Evolutionary conservation across 2,329 filamentous ascomycete genomes (phyloP), one percentile per base, ranked within the genome.

Genomic region (Fusarium citri): DNA sequence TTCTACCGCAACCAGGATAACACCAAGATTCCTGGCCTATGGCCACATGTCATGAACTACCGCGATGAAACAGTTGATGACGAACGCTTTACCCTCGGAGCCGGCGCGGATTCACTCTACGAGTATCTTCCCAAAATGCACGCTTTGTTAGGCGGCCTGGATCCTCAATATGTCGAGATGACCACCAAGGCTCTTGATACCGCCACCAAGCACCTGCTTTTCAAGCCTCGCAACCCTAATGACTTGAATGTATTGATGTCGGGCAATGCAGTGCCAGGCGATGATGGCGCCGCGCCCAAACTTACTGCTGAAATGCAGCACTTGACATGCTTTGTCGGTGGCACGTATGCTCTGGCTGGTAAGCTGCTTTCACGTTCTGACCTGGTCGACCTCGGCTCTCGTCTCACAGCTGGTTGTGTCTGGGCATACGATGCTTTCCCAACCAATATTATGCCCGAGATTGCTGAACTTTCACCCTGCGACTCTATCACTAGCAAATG

Each of bases 21-120:
- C 12, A 94, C 91, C 2, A 85, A 83, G 45, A 80, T 94, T 11
- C 92, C 92, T 4, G 92, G 92, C 4, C 82, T 94, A 78, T 94
- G 91, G 91, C 91, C 92, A 1, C 83, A 87, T 59, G 83, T 82
- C 58, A 79, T 94, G 55, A 89, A 93, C 78, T 89, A 74, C 83
- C 85, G 73, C 81, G 86, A 69, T 83, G 88, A 80, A 79, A 85
- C 75, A 74, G 81, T 80, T 50, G 67, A 76, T 3, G 78, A 80
- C 25, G 66, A 67, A 16, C 69, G 77, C 68, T 86, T 84, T 61
- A 83, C 80, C 10, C 76, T 86, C 18, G 84, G 83, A 34, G 81
- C 81, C 16, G 80, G 81, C 37, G 79, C 83, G 15, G 83, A 86
- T 72, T 86, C 84, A 8, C 74, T 86, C 6, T 89, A 89, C 74